A percentile compares a stretch with the other conserved stretches of the same genome.
phyloP scores from a whole-genome alignment of 106 monocot species.

The Chionographis japonica region DNA sequence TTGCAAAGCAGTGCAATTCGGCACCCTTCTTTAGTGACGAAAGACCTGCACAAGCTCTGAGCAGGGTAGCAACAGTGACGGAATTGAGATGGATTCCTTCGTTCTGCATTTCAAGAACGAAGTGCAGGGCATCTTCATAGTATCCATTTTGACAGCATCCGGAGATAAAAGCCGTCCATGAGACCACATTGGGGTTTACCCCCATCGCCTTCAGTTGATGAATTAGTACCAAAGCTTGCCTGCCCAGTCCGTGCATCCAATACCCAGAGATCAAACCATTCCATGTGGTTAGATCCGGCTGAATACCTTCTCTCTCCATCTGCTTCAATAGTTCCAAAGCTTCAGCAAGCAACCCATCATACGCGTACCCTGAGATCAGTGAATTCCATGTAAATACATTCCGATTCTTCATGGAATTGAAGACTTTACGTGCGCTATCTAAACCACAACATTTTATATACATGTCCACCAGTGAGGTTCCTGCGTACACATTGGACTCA shows the following conservation, averaged over 20 bases:
- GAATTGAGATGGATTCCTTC: slow-evolving; percentile 39
- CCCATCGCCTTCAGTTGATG: slow-evolving; percentile 29
- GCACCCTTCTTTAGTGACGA: slow-evolving; percentile 37
- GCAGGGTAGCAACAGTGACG: slow-evolving; percentile 30
- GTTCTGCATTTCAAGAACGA: slow-evolving; percentile 40
- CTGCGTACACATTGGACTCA: slow-evolving; percentile 30
- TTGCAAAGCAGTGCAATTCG: slow-evolving; percentile 48
- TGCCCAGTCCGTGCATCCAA: slow-evolving; percentile 35
- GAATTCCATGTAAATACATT: slow-evolving; percentile 64
- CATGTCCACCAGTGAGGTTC: slow-evolving; percentile 61
- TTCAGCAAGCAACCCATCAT: slow-evolving; percentile 31
- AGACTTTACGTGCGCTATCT: slow-evolving; percentile 30
- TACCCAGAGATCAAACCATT: slow-evolving; percentile 55
- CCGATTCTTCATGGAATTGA: slow-evolving; percentile 28
- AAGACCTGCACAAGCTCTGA: slow-evolving; percentile 46
- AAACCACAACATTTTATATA: slow-evolving; percentile 51
- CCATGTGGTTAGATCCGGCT: slow-evolving; percentile 58
- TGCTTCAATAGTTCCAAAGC: slow-evolving; percentile 37
- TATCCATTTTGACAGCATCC: slow-evolving; percentile 50
- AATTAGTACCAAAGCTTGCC: slow-evolving; percentile 37
- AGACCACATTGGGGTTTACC: slow-evolving; percentile 48
- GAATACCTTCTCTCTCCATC: slow-evolving; percentile 43
- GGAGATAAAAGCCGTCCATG: slow-evolving; percentile 67
- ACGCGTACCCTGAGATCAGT: slow-evolving; percentile 45
- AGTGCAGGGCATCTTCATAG: slow-evolving; percentile 29